Evolutionary conservation across 1,284 basidiomycete genomes (phyloP), one percentile per base, ranked within the genome.

Genomic region (Sporisorium reilianum): DNA sequence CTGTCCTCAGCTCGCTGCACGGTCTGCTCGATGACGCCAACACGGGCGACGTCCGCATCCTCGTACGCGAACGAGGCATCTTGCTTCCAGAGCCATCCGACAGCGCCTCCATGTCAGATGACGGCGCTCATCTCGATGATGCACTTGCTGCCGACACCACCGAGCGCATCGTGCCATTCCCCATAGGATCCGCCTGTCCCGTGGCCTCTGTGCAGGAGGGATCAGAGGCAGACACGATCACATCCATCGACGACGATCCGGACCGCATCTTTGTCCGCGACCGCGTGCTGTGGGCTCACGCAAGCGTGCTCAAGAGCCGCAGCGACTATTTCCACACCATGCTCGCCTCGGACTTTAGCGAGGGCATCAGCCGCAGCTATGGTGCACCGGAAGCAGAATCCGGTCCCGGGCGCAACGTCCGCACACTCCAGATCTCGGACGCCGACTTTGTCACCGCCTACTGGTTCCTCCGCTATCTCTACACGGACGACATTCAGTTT

Each of bases 311-410:
- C 34, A 69, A 62, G 30, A 71, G 57, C 25, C 67, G 92, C 23
- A 91, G 91, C 23, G 92, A 93, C 55, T 94, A 94, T 79, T 94
- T 94, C 80, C 87, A 89, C 2, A 91, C 91, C 1, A 91, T 93
- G 89, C 87, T 94, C 22, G 86, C 88, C 30, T 92, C 91, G 0
- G 88, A 89, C 0, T 94, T 84, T 36, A 69, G 75, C 54, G 82
- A 84, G 45, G 80, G 80, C 20, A 55, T 68, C 58, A 48, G 55
- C 40, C 61, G 52, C 23, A 55, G 7, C 36, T 71, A 62, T n/a
- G 52, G 60, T 25, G 16, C 50, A 34, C 14, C 23, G 7, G 58
- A 55, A 22, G 59, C 55, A n/a, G 49, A 41, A 23, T 11, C 44
- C 28, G 59, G 45, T 2, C n/a, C n/a, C 36, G 70, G 30, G 40